Percentiles rank a stretch among this genome's conserved stretches.
Conservation (phyloP, 2,329 filamentous ascomycete genomes). For the Pseudocercospora ulei region DNA sequence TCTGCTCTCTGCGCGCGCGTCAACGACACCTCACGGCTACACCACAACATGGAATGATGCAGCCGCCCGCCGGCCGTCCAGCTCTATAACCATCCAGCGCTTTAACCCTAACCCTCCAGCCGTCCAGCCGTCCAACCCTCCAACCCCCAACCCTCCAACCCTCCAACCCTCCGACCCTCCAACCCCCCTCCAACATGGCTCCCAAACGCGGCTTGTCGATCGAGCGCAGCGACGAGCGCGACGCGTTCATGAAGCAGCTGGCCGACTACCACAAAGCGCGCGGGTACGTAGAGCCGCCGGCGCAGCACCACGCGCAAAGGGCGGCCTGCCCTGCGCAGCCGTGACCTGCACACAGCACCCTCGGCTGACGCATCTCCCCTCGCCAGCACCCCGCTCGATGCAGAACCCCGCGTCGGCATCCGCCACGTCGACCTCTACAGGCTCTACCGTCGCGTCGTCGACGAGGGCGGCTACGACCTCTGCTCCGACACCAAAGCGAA, state of each 20-base stretch:
- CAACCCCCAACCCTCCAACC: too few relatives aligned
- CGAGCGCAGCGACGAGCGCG: conserved; percentile 54
- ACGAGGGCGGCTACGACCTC: conserved; percentile 75
- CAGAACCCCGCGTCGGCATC: conserved; percentile 69
- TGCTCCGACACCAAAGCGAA: conserved; percentile 57
- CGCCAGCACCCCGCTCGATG: conserved; percentile 58
- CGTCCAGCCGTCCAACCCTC: too few relatives aligned
- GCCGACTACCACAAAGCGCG: conserved; percentile 66
- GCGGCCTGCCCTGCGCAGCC: too few relatives aligned
- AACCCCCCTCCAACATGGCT: conserved; percentile 34
- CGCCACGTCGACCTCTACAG: conserved; percentile 67
- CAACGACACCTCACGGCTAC: too few relatives aligned
- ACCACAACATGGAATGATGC: too few relatives aligned
- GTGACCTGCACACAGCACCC: background rate
- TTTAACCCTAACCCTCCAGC: too few relatives aligned
- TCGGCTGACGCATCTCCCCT: conserved; percentile 22
- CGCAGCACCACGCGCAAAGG: too few relatives aligned
- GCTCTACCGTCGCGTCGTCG: conserved; percentile 66
- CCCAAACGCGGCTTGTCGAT: conserved; percentile 42
- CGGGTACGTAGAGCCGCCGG: conserved; percentile 51
- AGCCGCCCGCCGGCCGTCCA: too few relatives aligned
- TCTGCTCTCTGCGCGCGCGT: too few relatives aligned
- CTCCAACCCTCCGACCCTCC: too few relatives aligned
- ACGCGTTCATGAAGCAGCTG: conserved; percentile 66
- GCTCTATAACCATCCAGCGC: too few relatives aligned